Base-by-base conservation (phyloP, 1,284 basidiomycete genomes). In the Cystobasidium pallidum region DNA sequence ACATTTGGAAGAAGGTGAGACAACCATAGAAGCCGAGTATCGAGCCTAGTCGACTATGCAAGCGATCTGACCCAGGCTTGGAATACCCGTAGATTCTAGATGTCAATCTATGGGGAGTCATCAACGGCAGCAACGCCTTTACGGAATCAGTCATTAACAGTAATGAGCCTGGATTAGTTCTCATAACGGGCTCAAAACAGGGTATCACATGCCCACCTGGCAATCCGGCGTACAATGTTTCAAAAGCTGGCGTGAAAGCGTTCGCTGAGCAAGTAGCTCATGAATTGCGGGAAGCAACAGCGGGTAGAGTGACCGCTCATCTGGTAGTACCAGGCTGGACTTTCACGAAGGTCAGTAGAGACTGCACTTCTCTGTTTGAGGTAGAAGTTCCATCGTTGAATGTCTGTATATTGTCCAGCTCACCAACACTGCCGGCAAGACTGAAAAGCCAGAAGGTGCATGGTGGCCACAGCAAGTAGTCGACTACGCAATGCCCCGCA, bases 121-220 rank as follows among this genome's bases (percentile, higher is more conserved):
- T 78, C 32, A 70, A 77, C 51, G 78, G 77, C 1, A 72, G 64
- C 2, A 75, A 77, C 36, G 75, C 76, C 0, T 77, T 79, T 34
- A 75, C 75, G 41, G 73, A 74, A 11, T 62, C 73, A 8, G 75
- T 79, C 72, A 62, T 79, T 28, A 65, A 75, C 2, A 74, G 49
- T 32, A 52, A 47, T 3, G 68, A 74, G 32, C 75, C 76, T 0
- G 77, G 73, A 1, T 52, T 66, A 1, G 66, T 79, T 13, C 68
- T 79, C 13, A 65, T 78, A 15, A 79, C 78, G 3, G 78, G 77
- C 17, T 74, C 70, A 1, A 78, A 78, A 58, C 77, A 78, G 63
- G 76, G 78, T 24, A 78, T 78, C 66, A 78, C 78, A 2, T 66
- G 67, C 30, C 78, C 78, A 36, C 78, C 78, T 15, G 77, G 76